Evolutionary conservation across 179 eudicot species (phyloP), one percentile per base, ranked within the genome.

Genomic region (Silene vulgaris): DNA sequence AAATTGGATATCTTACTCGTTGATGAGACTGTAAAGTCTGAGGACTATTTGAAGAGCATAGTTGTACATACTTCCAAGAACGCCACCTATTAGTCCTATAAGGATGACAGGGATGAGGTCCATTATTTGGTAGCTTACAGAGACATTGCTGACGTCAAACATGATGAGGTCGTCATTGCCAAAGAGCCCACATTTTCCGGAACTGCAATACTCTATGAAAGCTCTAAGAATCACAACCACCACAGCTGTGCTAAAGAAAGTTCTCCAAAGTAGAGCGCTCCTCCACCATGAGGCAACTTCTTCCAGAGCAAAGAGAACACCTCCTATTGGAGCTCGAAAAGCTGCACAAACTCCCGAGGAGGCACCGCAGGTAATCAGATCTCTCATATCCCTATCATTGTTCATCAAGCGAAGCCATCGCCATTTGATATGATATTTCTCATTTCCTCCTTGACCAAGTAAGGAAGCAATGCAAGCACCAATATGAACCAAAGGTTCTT

Each of bases 211-310:
- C 73, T 94, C 93, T 20, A 90, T 89, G 76, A 83, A 86, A 48
- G 87, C 90, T 80, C 97, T 88, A 35, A 94, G 91, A 62, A 91
- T 87, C 20, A 94, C 94, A 75, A 88, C 97, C 63, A 94, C 98
- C 40, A 94, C 90, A 3, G 98, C 97, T 45, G 97, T 89, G 75
- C 96, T 90, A 75, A 93, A 93, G 85, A 93, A 91, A 69, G 93
- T 91, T 75, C 98, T 87, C 98, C 97, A 93, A 6, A 91, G 91
- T 17, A 93, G 96, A 45, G 98, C 93, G 45, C 91, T 91, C 70
- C 98, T 86, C 98, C 97, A 93, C 96, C 98, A 91, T 28, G 97
- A 86, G 20, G 98, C 98, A 72, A 93, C 96, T 79, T 93, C 98
- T 79, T 93, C 98, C 5, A 93, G 85, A 30, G 98, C 85, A 78